Base-by-base conservation (phyloP, 2,329 filamentous ascomycete genomes). In the Penicillium digitatum region DNA sequence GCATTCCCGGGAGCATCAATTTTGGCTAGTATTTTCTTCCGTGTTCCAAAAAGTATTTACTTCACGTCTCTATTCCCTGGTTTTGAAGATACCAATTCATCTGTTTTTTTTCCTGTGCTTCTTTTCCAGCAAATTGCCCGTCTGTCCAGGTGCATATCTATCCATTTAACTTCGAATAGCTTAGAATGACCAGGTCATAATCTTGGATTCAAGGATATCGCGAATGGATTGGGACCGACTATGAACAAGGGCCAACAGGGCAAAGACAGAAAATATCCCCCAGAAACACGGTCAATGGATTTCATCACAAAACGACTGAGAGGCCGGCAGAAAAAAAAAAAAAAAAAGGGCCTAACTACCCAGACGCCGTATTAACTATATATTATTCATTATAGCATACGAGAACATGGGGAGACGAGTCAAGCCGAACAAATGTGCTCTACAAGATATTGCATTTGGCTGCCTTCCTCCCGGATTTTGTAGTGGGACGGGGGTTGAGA, bases 401-500 rank as follows among this genome's bases (percentile, higher is more conserved):
- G 60, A 61, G 54, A 61, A 60, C 59, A 62, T 59, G 52, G 56
- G 56, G 48, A 52, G 52, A 35, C 53, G 50, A 48, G 48, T 55
- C 55, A 60, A 55, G 57, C 53, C 55, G 47, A 56, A 57, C 46
- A 54, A 40, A 48, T 11, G 16, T 53, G 29, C 56, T 66, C 70
- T 71, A 78, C 69, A 79, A 66, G 62, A 79, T 78, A 56, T 64
- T 63, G 67, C 76, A 79, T 67, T 74, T 77, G 64, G 47, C 53
- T 52, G 44, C 43, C 55, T 57, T 64, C 39, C 70, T 73, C 67
- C 77, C 78, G 50, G 73, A 73, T 65, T 76, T 77, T 42, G 73
- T 62, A 35, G 72, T 65, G 27, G 77, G 77, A 53, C 76, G 75
- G 40, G 77, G 77, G 59, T 78, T 79, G 52, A 79, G 70, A 40